phyloP scores from a whole-genome alignment of 345 rosid genomes.

The Moringa oleifera region DNA sequence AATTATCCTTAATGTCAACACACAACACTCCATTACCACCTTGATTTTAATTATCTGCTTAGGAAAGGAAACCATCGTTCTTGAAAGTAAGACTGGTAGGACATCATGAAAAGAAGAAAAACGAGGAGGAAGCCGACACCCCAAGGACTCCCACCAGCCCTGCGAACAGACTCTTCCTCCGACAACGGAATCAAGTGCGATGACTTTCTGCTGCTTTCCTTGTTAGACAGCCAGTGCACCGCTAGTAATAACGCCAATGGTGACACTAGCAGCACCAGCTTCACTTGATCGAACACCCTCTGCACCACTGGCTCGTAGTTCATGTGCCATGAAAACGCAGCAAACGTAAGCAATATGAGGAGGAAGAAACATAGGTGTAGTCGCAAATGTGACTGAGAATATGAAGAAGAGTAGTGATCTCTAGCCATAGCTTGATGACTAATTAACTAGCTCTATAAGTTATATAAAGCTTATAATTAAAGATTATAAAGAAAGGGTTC shows the following conservation, averaged over 20 bases:
- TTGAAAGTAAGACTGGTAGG: conserved; percentile 49
- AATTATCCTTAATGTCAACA: too few species aligned
- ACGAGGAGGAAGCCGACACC: conserved; percentile 47
- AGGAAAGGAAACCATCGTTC: conserved; percentile 56
- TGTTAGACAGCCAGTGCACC: conserved; percentile 40
- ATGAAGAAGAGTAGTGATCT: conserved; percentile 19
- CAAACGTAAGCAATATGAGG: conserved; percentile 31
- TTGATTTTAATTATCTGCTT: background rate
- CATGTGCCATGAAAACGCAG: conserved; percentile 43
- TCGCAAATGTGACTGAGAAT: conserved; percentile 33
- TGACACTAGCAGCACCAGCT: conserved; percentile 36
- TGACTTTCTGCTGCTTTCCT: conserved; percentile 19
- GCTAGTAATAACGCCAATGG: conserved; percentile 40
- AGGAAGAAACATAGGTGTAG: conserved; percentile 47
- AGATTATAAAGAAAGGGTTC: too few species aligned
- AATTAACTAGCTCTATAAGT: too few species aligned
- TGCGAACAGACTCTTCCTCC: conserved; percentile 39
- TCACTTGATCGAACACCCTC: conserved; percentile 38
- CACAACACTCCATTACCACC: too few species aligned
- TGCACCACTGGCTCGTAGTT: conserved; percentile 49
- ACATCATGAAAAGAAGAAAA: conserved; percentile 46
- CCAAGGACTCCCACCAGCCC: conserved; percentile 57
- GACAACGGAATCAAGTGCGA: conserved; percentile 26
- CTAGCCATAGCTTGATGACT: too few species aligned
- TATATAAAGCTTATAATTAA: too few species aligned